Conservation (phyloP, 2,329 filamentous ascomycete genomes). For the Botrytis galanthina region DNA sequence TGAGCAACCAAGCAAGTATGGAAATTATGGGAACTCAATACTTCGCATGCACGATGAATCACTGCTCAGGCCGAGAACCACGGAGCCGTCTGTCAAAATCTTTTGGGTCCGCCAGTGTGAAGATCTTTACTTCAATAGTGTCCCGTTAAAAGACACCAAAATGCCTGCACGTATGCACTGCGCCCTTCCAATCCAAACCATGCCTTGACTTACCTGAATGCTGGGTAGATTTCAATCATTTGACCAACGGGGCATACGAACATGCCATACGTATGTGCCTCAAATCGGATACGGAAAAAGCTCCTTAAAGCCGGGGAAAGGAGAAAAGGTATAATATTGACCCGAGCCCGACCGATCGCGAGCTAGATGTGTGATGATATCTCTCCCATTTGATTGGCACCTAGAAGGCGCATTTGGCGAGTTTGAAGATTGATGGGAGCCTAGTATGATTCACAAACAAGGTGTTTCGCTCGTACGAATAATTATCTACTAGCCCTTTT, state of each 20-base stretch:
- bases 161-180: conserved; percentile 3
- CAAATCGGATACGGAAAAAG: not conserved
- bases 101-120: not conserved
- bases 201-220: conserved; percentile 6
- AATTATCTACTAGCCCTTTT: not conserved
- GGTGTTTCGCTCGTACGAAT: not conserved
- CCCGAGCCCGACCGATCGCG: not conserved
- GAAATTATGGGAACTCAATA: conserved; percentile 1
- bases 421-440: conserved; percentile 10
- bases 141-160: not conserved
- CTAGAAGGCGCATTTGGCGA: not conserved
- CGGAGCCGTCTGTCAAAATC: not conserved
- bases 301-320: not conserved
- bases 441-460: not conserved
- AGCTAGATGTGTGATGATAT: not conserved
- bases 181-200: conserved; percentile 8
- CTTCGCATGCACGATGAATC: conserved; percentile 13
- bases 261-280: not conserved
- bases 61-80: not conserved
- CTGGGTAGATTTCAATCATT: conserved; percentile 12
- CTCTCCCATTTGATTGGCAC: not conserved
- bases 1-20: not conserved
- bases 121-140: not conserved
- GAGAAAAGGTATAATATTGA: not conserved
- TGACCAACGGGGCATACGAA: conserved; percentile 11